Evolutionary conservation across 1,284 basidiomycete genomes (phyloP).

Genomic region (Inonotus hispidus): DNA sequence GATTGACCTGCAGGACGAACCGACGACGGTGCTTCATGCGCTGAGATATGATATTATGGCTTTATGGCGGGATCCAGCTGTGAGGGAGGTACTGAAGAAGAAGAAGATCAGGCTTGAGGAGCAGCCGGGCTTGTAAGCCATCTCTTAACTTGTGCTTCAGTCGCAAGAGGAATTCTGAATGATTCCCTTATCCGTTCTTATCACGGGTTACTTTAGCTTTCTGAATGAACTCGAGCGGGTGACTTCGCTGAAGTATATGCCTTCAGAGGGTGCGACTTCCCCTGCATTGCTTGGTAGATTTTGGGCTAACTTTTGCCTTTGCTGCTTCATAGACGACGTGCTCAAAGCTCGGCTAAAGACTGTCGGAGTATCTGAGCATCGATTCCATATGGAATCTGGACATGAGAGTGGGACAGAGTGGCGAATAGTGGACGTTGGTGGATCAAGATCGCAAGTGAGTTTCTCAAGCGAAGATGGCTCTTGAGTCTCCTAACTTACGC

Average conservation of each 20-base stretch:
- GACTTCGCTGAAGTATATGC: constrained; percentile 20
- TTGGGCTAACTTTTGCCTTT: neutral
- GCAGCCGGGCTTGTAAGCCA: constrained; percentile 59
- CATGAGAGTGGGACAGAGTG: constrained; percentile 23
- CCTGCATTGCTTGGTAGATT: neutral
- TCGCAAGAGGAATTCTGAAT: neutral
- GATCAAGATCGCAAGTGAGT: constrained; percentile 22
- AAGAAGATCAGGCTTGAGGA: constrained; percentile 48
- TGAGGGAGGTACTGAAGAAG: constrained; percentile 45
- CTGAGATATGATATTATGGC: constrained; percentile 55
- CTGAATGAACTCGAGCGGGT: constrained; percentile 23
- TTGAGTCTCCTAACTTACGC: neutral
- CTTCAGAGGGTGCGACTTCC: constrained; percentile 19
- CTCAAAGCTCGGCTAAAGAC: constrained; percentile 25
- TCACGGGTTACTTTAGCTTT: constrained; percentile 14
- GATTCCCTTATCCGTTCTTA: too few relatives aligned
- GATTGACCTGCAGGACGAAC: constrained; percentile 28
- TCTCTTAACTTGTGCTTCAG: neutral
- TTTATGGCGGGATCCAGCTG: constrained; percentile 53
- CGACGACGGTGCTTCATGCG: constrained; percentile 47
- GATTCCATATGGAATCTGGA: constrained; percentile 24
- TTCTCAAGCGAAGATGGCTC: neutral
- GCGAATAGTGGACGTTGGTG: constrained; percentile 25
- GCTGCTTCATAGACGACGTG: constrained; percentile 20
- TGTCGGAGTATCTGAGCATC: constrained; percentile 24